Conservation (phyloP, 2,329 filamentous ascomycete genomes). For the Penicillium sp. region DNA sequence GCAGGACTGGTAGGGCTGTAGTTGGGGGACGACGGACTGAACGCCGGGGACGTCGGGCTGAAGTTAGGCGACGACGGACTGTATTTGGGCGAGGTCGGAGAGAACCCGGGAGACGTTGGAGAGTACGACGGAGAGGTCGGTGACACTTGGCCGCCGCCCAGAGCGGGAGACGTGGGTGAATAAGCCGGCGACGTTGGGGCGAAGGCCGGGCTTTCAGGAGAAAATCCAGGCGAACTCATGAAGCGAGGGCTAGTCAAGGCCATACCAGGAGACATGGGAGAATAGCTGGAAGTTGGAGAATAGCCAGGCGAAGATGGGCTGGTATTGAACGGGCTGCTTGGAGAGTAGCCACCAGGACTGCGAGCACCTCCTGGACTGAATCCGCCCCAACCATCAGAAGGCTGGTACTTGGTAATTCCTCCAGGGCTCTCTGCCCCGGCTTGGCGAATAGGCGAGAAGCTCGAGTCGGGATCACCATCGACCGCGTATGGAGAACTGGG, state of each 20-base stretch:
- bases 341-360: constrained; percentile 59
- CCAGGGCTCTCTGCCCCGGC: constrained; percentile 57
- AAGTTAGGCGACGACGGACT: constrained; percentile 55
- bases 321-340: constrained; percentile 70
- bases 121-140: constrained; percentile 53
- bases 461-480: constrained; percentile 56
- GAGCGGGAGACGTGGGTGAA: constrained; percentile 69
- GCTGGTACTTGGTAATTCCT: constrained; percentile 60
- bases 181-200: constrained; percentile 58
- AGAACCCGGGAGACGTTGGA: constrained; percentile 51
- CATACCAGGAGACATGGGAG: constrained; percentile 67
- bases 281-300: constrained; percentile 60
- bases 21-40: constrained; percentile 54
- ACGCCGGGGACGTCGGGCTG: constrained; percentile 47
- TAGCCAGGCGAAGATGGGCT: constrained; percentile 64
- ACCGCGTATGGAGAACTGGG: constrained; percentile 57
- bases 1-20: constrained; percentile 53
- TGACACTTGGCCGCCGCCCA: constrained; percentile 54
- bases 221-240: constrained; percentile 48
- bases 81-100: constrained; percentile 56
- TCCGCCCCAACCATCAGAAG: constrained; percentile 56
- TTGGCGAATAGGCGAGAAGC: constrained; percentile 69
- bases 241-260: constrained; percentile 53
- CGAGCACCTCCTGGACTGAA: constrained; percentile 59
- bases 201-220: constrained; percentile 52